Evolutionary conservation across 768 basidiomycete species (phyloP), one percentile per base, ranked within the genome.

Genomic region (Lactarius pseudohatsudake): DNA sequence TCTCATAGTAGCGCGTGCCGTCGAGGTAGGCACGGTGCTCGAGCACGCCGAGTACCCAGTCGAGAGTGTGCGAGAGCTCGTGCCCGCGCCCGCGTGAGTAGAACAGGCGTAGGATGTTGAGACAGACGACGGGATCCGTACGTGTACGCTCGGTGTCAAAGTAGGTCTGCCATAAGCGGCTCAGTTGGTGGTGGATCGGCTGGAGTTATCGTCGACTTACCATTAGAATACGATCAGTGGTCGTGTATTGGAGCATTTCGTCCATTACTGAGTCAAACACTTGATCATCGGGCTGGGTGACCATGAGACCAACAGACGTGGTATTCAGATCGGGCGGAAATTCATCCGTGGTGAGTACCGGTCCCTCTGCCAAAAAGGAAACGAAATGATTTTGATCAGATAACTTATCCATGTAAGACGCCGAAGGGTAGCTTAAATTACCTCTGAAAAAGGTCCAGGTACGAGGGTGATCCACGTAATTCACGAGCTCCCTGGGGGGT

Each of bases 301-400:
- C 77, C 1, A 80, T 83, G 32, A 85, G 74, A 18, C 76, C 85
- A 13, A 87, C 63, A 5, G 86, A 84, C 0, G 86, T 86, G 0
- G 85, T 86, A 67, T 86, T 85, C 30, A 86, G 73, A 73, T 87
- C 86, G 65, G 77, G 79, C 0, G 85, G 84, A 69, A 84, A 85
- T 30, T 77, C 74, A 50, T 79, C 78, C 3, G 82, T 84, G 4
- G 83, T 85, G 4, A 83, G 74, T 40, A 77, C 70, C 9, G 69
- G 60, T 53, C 56, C 38, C 10, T 36, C 75, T 76, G 70, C 78
- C 82, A 64, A 80, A 81, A 50, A 3, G 13, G 50, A 26, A 50
- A 47, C 2, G 36, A 8, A 10, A 40, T 26, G 50, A 38, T 6
- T 34, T 58, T 45, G 4, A 32, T 2, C 26, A 41, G 38, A n/a